A percentile compares a stretch with the other conserved stretches of the same genome.
Evolutionary conservation across 2,329 filamentous ascomycete species (phyloP).

Genomic region (Fusarium liriodendri): DNA sequence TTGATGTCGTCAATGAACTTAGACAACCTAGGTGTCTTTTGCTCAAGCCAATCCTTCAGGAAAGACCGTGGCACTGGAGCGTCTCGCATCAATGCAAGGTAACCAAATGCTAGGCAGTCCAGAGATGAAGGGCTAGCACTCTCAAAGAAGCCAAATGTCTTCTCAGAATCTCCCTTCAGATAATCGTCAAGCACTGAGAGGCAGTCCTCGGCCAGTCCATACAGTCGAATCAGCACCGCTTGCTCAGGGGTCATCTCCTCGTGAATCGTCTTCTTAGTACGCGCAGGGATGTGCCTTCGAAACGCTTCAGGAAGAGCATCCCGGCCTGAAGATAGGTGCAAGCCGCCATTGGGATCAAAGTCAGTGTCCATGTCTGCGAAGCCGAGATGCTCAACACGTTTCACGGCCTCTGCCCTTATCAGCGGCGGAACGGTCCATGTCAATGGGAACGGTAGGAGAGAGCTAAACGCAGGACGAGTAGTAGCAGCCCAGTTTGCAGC

Average conservation of each 20-base stretch:
- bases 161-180: conserved; percentile 38
- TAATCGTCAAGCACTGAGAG: conserved; percentile 77
- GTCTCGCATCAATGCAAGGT: conserved; percentile 78
- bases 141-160: conserved; percentile 48
- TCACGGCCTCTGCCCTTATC: conserved; percentile 76
- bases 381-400: conserved; percentile 76
- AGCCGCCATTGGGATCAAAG: conserved; percentile 52
- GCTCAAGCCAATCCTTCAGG: conserved; percentile 54
- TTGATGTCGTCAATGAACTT: conserved; percentile 49
- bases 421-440: conserved; percentile 87
- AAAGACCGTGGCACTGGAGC: conserved; percentile 57
- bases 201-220: conserved; percentile 76
- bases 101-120: conserved; percentile 85
- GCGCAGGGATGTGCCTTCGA: conserved; percentile 51
- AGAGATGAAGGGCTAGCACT: conserved; percentile 52
- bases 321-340: conserved; percentile 52
- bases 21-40: conserved; percentile 46
- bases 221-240: conserved; percentile 79
- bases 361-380: conserved; percentile 76
- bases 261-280: conserved; percentile 67
- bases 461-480: conserved; percentile 84
- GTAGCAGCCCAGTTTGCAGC: conserved; percentile 84
- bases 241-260: conserved; percentile 77
- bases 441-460: conserved; percentile 84
- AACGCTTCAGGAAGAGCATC: conserved; percentile 55